phyloP scores from a whole-genome alignment of 192 early-diverging fungal species.

The Coemansia sp. region DNA sequence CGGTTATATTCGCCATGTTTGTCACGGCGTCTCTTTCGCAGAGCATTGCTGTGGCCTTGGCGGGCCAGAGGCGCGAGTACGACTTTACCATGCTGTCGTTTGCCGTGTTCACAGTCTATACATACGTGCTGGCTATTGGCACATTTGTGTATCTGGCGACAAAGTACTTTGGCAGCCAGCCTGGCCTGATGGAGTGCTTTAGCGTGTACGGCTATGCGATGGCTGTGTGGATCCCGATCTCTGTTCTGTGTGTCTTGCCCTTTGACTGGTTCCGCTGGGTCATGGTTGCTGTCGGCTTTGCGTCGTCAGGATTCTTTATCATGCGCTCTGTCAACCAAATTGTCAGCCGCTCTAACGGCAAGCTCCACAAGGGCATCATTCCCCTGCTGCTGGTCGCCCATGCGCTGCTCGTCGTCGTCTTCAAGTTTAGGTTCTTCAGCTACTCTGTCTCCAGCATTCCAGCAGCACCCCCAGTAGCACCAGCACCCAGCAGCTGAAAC shows the following conservation, averaged over 20 bases:
- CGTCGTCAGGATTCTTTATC: conserved; percentile 63
- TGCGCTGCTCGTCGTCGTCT: conserved; percentile 67
- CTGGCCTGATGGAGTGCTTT: conserved; percentile 82
- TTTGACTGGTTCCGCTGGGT: conserved; percentile 79
- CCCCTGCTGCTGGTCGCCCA: conserved; percentile 66
- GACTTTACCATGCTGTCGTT: conserved; percentile 81
- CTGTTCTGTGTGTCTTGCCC: conserved; percentile 78
- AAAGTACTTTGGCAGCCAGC: conserved; percentile 81
- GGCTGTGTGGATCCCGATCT: conserved; percentile 89
- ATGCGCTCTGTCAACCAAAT: conserved; percentile 54
- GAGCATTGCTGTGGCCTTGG: conserved; percentile 71
- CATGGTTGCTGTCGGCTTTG: conserved; percentile 74
- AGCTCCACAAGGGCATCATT: conserved; percentile 66
- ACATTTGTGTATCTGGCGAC: conserved; percentile 73
- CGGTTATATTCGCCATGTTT: conserved; percentile 95
- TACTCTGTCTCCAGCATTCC: conserved; percentile 51
- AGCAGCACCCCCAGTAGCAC: not conserved
- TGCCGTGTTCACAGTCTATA: conserved; percentile 79
- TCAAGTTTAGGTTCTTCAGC: conserved; percentile 86
- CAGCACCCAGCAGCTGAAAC: not conserved
- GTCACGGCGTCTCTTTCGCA: conserved; percentile 87
- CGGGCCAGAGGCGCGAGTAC: conserved; percentile 59
- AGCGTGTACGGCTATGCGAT: conserved; percentile 90
- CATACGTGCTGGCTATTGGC: conserved; percentile 72
- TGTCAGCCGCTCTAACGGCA: conserved; percentile 67